Base-by-base conservation (phyloP, 2,329 filamentous ascomycete genomes). In the Aspergillus eucalypticola region DNA sequence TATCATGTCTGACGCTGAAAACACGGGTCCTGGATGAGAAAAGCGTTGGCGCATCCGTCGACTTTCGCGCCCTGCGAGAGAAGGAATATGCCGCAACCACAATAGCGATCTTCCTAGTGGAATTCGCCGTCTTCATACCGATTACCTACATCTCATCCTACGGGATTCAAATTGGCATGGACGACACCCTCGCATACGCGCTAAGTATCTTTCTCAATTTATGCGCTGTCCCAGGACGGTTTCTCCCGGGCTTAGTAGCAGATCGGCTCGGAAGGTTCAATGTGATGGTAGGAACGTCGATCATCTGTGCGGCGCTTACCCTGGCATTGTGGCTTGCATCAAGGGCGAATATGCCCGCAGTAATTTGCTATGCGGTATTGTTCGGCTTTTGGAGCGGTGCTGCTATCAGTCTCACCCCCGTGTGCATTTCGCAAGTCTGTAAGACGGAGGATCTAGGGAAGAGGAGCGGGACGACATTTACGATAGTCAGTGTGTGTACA, bases 41-140 rank as follows among this genome's bases (percentile, higher is more conserved):
- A 6, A 15, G 27, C 6, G 38, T 21, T 15, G 15, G 3, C 8
- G 15, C 52, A 29, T 49, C 55, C 4, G 44, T 69, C 17, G 67
- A 71, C 29, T 61, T 74, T 11, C 61, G 50, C 8, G 64, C 69
- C 0, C 58, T 75, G 1, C 52, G 19, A 2, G 71, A 74, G 41
- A 19, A 59, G 10, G 60, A 61, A 10, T 73, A 69, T 27, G 69
- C 67, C 0, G 55, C 62, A 0, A 75, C 72, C 0, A 74, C 70
- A 0, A 25, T 67, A 2, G 72, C 72, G 0, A 60, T 76, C 3
- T 75, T 74, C 54, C 65, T 76, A 5, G 69, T 75, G 11, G 73
- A 76, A 58, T 72, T 74, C 56, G 73, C 70, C 0, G 69, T 75
- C 15, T 76, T 76, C 51, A 71, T 76, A 13, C 75, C 75, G 0